Evolutionary conservation across 106 monocot genomes (phyloP), one percentile per base, ranked within the genome.

Genomic region (Acorus calamus): DNA sequence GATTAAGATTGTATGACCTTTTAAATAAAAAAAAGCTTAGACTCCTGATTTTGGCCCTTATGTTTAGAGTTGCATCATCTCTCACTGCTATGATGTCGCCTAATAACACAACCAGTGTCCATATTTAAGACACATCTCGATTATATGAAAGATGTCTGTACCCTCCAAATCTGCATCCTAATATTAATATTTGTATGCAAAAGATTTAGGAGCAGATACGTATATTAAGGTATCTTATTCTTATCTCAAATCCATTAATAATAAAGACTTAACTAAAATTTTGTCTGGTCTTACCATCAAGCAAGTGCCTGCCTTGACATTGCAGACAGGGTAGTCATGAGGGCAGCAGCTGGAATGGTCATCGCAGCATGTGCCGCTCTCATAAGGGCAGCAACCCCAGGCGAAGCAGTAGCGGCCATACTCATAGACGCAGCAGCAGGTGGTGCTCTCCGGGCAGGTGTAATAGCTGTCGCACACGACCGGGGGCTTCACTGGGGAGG

Each of bases 291-390:
- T 59, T 84, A 91, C 86, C 76, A 69, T 49, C 11, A 61, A 57
- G 66, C 92, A 87, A 46, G 79, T 74, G 48, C 84, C 72, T 4
- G 55, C 61, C 44, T 53, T 2, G 14, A 78, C 47, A 60, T 84
- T 73, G 74, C 92, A 92, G n/a, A 92, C 73, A 5, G 92, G 92
- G 64, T 82, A 88, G 56, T 92, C 92, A 52, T 65, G 74, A 6
- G 92, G 87, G 70, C 92, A 92, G 84, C 92, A 92, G 81, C 84
- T 87, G 65, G 65, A 77, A 64, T 82, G 81, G 45, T 92, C 87
- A 2, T 81, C 66, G 53, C 92, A 92, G 75, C 92, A 92, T 59
- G 78, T 75, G 49, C 87, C 92, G 10, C 72, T 70, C 61, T 84
- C 75, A 5, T 77, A 56, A 41, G 92, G 92, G 61, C 92, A 92